Conservation (phyloP, 2,329 filamentous ascomycete species). For the Triangularia verruculosa region DNA sequence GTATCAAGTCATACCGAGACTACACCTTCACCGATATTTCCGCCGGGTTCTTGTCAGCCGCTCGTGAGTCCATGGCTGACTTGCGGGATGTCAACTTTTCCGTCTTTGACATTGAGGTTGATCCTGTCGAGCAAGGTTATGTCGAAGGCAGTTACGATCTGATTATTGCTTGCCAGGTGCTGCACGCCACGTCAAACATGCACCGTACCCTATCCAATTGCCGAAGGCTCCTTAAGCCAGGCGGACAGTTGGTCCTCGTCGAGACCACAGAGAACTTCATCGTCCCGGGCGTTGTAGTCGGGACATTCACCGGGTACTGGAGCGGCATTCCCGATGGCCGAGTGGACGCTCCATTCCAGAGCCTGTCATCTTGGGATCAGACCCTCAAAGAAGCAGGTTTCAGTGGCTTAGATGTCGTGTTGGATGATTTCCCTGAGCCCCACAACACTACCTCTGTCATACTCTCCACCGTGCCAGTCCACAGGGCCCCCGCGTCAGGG, state of each 20-base stretch:
- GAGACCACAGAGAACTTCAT: slow-evolving; percentile 5
- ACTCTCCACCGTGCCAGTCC: slow-evolving; percentile 6
- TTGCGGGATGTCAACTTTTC: slow-evolving; percentile 23
- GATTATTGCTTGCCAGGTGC: slow-evolving; percentile 9
- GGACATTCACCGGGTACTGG: slow-evolving; percentile 8
- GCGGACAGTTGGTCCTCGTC: slow-evolving; percentile 5
- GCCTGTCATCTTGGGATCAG: slow-evolving; percentile 23
- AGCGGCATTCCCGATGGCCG: slow-evolving; percentile 14
- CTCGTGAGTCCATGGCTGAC: slow-evolving; percentile 9
- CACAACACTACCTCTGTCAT: slow-evolving; percentile 14
- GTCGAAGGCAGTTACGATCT: slow-evolving; percentile 10
- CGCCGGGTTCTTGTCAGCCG: slow-evolving; percentile 21
- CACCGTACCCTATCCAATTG: neutral
- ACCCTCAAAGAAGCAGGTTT: slow-evolving; percentile 24
- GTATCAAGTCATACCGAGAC: slow-evolving; percentile 4
- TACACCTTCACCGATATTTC: slow-evolving; percentile 31
- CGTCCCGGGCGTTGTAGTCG: slow-evolving; percentile 1
- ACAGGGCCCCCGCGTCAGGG: neutral
- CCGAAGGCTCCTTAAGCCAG: slow-evolving; percentile 9
- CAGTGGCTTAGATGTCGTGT: slow-evolving; percentile 24
- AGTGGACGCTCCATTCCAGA: slow-evolving; percentile 19
- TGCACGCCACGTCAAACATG: slow-evolving; percentile 11
- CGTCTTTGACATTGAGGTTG: slow-evolving; percentile 16
- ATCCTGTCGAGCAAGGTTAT: slow-evolving; percentile 12
- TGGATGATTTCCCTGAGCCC: slow-evolving; percentile 26